phyloP scores from a whole-genome alignment of 352 stramenopile species.

The Phytophthora litchii region DNA sequence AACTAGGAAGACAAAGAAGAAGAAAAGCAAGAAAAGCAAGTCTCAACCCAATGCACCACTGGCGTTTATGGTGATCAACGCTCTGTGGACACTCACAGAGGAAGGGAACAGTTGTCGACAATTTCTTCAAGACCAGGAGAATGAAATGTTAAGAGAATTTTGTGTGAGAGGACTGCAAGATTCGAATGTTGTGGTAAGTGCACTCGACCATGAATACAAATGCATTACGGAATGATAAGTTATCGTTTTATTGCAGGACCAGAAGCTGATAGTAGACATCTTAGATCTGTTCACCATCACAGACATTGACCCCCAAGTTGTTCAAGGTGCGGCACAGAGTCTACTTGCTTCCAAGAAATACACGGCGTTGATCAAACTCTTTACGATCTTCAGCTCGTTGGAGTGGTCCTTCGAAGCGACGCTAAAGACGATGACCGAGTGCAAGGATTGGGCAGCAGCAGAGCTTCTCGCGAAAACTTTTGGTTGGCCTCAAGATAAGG shows the following conservation, averaged over 20 bases:
- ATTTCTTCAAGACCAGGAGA: slow-evolving; percentile 23
- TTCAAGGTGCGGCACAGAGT: slow-evolving; percentile 25
- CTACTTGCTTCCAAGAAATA: slow-evolving; percentile 51
- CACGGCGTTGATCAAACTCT: slow-evolving; percentile 56
- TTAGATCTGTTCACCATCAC: slow-evolving; percentile 55
- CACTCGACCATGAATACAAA: neutral
- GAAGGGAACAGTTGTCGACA: slow-evolving; percentile 1
- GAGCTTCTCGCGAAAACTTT: slow-evolving; percentile 58
- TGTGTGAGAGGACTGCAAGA: slow-evolving; percentile 33
- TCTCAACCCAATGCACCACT: slow-evolving; percentile 57
- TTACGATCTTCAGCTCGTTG: slow-evolving; percentile 36
- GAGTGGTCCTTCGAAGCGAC: slow-evolving; percentile 49
- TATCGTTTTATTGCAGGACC: slow-evolving; percentile 33
- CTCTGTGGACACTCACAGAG: slow-evolving; percentile 47
- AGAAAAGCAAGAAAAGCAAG: slow-evolving; percentile 37
- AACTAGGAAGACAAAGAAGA: slow-evolving; percentile 14
- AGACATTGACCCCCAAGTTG: slow-evolving; percentile 20
- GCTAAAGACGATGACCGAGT: slow-evolving; percentile 48
- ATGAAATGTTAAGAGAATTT: slow-evolving; percentile 35
- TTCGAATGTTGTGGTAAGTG: slow-evolving; percentile 20
- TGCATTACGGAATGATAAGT: neutral
- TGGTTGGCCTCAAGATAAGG: slow-evolving; percentile 21
- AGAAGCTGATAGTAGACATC: slow-evolving; percentile 66
- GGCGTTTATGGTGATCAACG: slow-evolving; percentile 62
- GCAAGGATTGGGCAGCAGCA: slow-evolving; percentile 66